Conservation (phyloP, 2,329 filamentous ascomycete genomes). For the Penicillium oxalicum region DNA sequence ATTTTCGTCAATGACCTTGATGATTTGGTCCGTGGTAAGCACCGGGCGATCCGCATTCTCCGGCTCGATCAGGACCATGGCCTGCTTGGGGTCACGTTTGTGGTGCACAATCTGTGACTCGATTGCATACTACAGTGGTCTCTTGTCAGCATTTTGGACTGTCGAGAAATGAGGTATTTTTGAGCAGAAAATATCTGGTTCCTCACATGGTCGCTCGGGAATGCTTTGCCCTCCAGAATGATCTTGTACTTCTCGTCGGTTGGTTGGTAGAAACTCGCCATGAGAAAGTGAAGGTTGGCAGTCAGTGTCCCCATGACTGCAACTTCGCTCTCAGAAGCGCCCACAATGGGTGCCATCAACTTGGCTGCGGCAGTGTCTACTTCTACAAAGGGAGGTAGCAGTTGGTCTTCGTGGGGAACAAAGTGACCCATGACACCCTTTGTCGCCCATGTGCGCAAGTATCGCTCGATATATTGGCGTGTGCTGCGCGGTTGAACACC, state of each 20-base stretch:
- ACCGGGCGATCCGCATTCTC: conserved; percentile 48
- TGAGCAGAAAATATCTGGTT: not conserved
- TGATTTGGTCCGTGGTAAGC: conserved; percentile 64
- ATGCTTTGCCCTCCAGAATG: conserved; percentile 83
- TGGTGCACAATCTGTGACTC: conserved; percentile 74
- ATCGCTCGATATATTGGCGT: conserved; percentile 59
- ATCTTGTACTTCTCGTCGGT: conserved; percentile 65
- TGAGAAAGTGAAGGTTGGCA: conserved; percentile 70
- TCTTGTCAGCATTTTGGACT: conserved; percentile 6
- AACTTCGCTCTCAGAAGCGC: conserved; percentile 65
- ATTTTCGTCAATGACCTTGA: conserved; percentile 68
- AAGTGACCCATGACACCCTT: conserved; percentile 86
- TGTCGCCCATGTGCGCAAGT: conserved; percentile 76
- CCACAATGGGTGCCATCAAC: conserved; percentile 67
- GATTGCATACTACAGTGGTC: conserved; percentile 60
- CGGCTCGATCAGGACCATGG: conserved; percentile 70
- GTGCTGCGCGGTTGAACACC: conserved; percentile 72
- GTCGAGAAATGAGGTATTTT: no score
- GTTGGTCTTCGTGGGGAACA: conserved; percentile 59
- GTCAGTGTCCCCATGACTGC: conserved; percentile 86
- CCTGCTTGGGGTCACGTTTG: conserved; percentile 57
- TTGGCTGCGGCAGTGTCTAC: conserved; percentile 68
- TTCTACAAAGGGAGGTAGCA: conserved; percentile 67
- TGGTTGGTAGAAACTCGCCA: conserved; percentile 78
- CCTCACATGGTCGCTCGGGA: conserved; percentile 74